These are phyloP conservation scores for Viola odorata DNA, from an alignment of 345 rosid genomes.

Conservation along the genomic window DNA sequence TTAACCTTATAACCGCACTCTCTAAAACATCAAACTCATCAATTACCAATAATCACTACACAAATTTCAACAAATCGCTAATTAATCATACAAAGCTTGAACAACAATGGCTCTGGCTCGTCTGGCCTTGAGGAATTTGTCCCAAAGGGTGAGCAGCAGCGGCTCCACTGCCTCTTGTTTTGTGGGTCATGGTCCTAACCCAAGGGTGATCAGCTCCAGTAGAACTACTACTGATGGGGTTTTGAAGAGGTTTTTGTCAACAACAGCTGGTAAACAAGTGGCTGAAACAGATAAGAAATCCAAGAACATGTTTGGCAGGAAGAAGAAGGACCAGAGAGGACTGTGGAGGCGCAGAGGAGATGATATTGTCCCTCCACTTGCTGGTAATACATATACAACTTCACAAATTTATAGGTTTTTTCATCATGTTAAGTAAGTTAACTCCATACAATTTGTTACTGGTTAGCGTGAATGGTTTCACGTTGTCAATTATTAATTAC, in stretches of 20 bases:
- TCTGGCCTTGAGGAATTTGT: conserved; percentile 48
- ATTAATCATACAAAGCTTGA: too few relatives aligned
- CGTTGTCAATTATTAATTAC: too few relatives aligned
- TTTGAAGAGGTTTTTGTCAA: conserved; percentile 38
- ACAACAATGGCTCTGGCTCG: conserved; percentile 62
- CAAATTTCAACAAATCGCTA: too few relatives aligned
- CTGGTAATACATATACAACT: conserved; percentile 38
- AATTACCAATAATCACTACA: too few relatives aligned
- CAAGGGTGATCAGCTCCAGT: conserved; percentile 5
- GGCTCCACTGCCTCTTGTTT: conserved; percentile 21
- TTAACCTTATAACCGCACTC: too few relatives aligned
- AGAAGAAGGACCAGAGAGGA: conserved; percentile 43
- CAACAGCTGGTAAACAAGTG: conserved; percentile 33
- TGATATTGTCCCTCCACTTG: conserved; percentile 45
- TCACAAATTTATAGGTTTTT: too few relatives aligned
- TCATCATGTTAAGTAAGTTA: too few relatives aligned
- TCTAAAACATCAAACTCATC: too few relatives aligned
- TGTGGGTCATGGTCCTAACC: conserved; percentile 18
- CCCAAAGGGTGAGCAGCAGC: conserved; percentile 29
- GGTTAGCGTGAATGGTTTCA: too few relatives aligned
- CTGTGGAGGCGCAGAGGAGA: conserved; percentile 45
- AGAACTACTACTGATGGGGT: conserved; percentile 17
- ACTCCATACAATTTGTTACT: too few relatives aligned
- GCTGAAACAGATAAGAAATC: conserved; percentile 38
- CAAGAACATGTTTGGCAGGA: conserved; percentile 27